Evolutionary conservation across 1,284 basidiomycete genomes (phyloP), one percentile per base, ranked within the genome.

Genomic region (Quambalaria eucalypti): DNA sequence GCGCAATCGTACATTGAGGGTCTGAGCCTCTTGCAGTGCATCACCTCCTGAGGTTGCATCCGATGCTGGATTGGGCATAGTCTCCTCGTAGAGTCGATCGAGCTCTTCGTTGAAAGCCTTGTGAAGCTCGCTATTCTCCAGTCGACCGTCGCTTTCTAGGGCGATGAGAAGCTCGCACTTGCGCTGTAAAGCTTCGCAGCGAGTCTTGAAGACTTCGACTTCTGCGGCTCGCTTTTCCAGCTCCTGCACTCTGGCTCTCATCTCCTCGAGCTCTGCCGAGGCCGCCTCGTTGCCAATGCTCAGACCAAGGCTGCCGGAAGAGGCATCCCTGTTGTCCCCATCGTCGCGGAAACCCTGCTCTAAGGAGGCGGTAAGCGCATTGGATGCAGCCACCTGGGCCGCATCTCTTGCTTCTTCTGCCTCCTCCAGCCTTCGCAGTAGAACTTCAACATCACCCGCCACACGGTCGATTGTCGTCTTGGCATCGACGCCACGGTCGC

Each of bases 51-150:
- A n/a, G n/a, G n/a, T n/a, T n/a, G n/a, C n/a, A n/a, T n/a, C n/a
- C 57, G 23, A 23, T 50, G n/a, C 66, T 65, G 2, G 68, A 64
- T n/a, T 48, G 52, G 51, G 68, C 66, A n/a, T n/a, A 16, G 67
- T 68, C 38, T 73, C 59, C 12, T 70, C 64, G 61, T 73, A 75
- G 16, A 75, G 56, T 47, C 60, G 38, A 48, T 69, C 66, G 8
- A 75, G 53, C 56, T 75, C 73, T 47, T 75, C 73, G 53, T 75
- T 75, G 61, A 74, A 75, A 6, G 59, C 42, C 48, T 66, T 62
- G 58, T 74, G 69, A n/a, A 74, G 56, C 57, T 69, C 70, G 14
- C 71, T 68, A 50, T 75, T 73, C 52, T 75, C 73, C 33, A 71
- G 48, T 2, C 71, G 62, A 2, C 64, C 69, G 48, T 74, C 71